Conservation (phyloP, 768 basidiomycete genomes). For the Mycena vitilis region DNA sequence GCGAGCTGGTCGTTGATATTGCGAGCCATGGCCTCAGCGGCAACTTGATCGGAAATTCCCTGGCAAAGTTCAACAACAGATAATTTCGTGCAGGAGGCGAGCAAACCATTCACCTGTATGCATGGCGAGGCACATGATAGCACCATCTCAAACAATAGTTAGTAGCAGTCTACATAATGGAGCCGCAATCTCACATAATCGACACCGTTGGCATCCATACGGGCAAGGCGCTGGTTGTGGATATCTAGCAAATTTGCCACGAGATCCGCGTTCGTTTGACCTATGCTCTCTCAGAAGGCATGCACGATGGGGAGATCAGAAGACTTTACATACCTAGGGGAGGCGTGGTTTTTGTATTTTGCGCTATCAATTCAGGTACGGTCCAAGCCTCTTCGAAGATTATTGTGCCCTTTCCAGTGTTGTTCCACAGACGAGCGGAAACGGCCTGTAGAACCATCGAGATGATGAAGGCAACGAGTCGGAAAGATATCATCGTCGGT, state of each 20-base stretch:
- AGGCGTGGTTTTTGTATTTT: constrained; percentile 18
- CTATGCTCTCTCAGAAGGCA: constrained; percentile 28
- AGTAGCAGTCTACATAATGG: not conserved
- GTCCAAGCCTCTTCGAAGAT: constrained; percentile 56
- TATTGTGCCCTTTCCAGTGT: constrained; percentile 52
- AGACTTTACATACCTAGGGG: constrained; percentile 15
- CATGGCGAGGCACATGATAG: constrained; percentile 36
- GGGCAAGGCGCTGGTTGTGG: constrained; percentile 49
- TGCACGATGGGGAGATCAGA: no score
- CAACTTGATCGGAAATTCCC: constrained; percentile 48
- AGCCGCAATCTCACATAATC: constrained; percentile 46
- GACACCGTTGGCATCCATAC: constrained; percentile 51
- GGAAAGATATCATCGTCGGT: constrained; percentile 12
- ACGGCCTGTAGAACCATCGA: constrained; percentile 10
- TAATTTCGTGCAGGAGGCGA: not conserved
- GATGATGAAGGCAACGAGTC: not conserved
- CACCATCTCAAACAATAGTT: not conserved
- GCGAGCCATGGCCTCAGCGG: constrained; percentile 48
- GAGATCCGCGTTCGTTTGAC: constrained; percentile 45
- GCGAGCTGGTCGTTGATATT: constrained; percentile 52
- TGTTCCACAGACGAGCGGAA: constrained; percentile 41
- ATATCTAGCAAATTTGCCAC: constrained; percentile 52
- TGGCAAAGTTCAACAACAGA: not conserved
- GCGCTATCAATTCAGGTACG: constrained; percentile 44
- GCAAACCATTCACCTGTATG: constrained; percentile 41